phyloP scores from a whole-genome alignment of 73 alveolate species.

The Tetrahymena borealis region DNA sequence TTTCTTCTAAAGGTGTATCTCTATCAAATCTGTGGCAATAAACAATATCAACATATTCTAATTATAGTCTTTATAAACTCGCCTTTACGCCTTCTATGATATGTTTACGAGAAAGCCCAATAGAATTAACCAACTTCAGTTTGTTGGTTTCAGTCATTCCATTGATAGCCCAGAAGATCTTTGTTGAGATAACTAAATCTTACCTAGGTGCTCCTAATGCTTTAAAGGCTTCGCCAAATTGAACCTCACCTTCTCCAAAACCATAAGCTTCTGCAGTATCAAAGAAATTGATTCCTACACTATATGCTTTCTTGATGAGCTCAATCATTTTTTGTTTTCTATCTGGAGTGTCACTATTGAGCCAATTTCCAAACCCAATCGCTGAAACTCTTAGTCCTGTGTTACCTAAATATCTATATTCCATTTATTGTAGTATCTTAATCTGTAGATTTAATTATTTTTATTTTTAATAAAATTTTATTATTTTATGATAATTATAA shows the following conservation, averaged over 20 bases:
- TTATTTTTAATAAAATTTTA: too few species aligned
- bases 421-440: conserved; percentile 44
- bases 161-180: conserved; percentile 70
- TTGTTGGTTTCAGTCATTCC: conserved; percentile 55
- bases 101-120: conserved; percentile 75
- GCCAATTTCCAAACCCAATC: conserved; percentile 77
- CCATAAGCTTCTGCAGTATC: conserved; percentile 94
- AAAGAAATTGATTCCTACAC: conserved; percentile 86
- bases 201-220: conserved; percentile 31
- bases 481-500: too few species aligned
- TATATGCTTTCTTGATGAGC: conserved; percentile 23
- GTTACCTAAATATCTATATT: conserved; percentile 79
- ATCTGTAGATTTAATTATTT: background rate
- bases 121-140: too few species aligned
- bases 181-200: conserved; percentile 78
- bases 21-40: conserved; percentile 81
- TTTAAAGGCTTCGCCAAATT: conserved; percentile 49
- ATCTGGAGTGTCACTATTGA: conserved; percentile 35
- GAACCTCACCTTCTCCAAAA: conserved; percentile 63
- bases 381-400: conserved; percentile 89
- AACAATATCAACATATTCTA: conserved; percentile 84
- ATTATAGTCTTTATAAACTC: conserved; percentile 64
- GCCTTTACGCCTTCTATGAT: conserved; percentile 72
- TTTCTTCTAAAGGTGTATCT: conserved; percentile 85
- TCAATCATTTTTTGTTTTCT: conserved; percentile 20